A percentile compares a stretch with the other conserved stretches of the same genome.
Conservation (phyloP, 106 monocot species). For the Iris macrosiphon region DNA sequence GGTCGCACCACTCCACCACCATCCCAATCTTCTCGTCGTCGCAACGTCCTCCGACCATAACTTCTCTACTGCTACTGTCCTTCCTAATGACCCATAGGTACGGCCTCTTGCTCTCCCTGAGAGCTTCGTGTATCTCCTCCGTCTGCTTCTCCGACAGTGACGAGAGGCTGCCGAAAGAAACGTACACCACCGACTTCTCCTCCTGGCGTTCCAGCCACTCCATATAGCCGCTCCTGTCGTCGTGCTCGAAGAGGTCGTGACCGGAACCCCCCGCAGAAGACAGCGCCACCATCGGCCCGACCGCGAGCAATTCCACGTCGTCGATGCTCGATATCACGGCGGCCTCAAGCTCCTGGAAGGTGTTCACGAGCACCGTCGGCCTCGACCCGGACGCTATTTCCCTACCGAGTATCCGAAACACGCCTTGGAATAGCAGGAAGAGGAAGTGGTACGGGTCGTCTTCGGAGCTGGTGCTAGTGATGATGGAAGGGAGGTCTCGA, state of each 20-base stretch:
- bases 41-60: conserved; percentile 14
- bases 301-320: conserved; percentile 9
- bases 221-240: conserved; percentile 33
- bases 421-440: not conserved
- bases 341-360: conserved; percentile 25
- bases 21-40: not conserved
- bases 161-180: conserved; percentile 41
- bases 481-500: conserved; percentile 33
- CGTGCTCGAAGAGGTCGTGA: conserved; percentile 11
- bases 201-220: conserved; percentile 38
- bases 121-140: conserved; percentile 29
- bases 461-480: conserved; percentile 3
- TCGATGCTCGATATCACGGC: conserved; percentile 8
- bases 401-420: conserved; percentile 13
- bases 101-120: conserved; percentile 27
- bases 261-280: not conserved
- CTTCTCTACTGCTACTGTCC: conserved; percentile 20
- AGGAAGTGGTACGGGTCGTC: not conserved
- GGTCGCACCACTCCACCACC: conserved; percentile 14
- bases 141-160: conserved; percentile 17
- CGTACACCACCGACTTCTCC: conserved; percentile 38
- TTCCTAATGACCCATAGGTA: conserved; percentile 39
- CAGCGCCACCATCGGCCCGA: conserved; percentile 26
- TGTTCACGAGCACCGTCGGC: conserved; percentile 27
- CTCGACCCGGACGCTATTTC: conserved; percentile 8